Percentiles rank a stretch among this genome's conserved stretches.
Conservation (phyloP, 2,329 filamentous ascomycete genomes). For the Neonectria faginata region DNA sequence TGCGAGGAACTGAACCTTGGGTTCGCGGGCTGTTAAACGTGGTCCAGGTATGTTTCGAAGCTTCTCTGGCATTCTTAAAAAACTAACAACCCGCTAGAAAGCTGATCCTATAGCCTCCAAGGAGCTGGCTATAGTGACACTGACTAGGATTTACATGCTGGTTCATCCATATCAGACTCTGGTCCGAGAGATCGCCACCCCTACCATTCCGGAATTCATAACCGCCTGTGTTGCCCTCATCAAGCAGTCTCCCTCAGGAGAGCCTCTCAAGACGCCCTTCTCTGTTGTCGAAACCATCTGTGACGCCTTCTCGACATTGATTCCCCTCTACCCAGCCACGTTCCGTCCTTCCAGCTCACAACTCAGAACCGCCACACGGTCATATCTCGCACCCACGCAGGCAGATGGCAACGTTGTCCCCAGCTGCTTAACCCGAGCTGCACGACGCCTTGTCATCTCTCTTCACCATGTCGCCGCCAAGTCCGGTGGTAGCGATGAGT, state of each 20-base stretch:
- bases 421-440: constrained; percentile 64
- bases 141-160: constrained; percentile 86
- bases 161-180: constrained; percentile 86
- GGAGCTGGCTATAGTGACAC: constrained; percentile 78
- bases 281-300: constrained; percentile 75
- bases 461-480: constrained; percentile 86
- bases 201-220: constrained; percentile 80
- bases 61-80: not conserved
- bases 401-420: constrained; percentile 63
- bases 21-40: constrained; percentile 80
- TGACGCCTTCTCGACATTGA: constrained; percentile 75
- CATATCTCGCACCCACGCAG: constrained; percentile 73
- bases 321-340: constrained; percentile 85
- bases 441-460: constrained; percentile 75
- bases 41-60: constrained; percentile 68
- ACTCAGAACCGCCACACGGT: constrained; percentile 70
- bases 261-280: constrained; percentile 50
- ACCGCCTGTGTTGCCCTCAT: constrained; percentile 77
- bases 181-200: constrained; percentile 87
- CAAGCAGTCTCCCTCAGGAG: constrained; percentile 55
- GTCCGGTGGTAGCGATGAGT: constrained; percentile 80
- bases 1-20: constrained; percentile 80
- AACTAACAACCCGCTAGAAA: constrained; percentile 65
- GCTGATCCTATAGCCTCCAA: constrained; percentile 81
- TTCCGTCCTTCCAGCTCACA: constrained; percentile 81